Conservation (phyloP, 495 filamentous ascomycete genomes). For the Talaromyces borbonicus region DNA sequence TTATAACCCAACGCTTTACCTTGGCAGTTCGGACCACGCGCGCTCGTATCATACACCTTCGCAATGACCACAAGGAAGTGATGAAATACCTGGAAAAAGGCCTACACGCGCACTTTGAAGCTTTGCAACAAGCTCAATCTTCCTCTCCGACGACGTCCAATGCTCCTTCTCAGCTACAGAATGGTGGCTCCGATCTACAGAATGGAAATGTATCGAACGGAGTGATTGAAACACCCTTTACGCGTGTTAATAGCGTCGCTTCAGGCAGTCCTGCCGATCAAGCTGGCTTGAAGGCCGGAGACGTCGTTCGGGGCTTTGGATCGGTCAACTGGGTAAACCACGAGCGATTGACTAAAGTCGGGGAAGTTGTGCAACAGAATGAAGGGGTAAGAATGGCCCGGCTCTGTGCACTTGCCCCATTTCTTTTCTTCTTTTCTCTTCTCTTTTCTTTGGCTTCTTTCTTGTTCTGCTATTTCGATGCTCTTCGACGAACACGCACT, state of each 20-base stretch:
- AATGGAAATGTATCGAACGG: no score
- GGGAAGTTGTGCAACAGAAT: constrained; percentile 72
- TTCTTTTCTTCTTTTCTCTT: no score
- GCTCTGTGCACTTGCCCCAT: no score
- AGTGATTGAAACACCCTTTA: constrained; percentile 62
- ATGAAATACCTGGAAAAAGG: constrained; percentile 74
- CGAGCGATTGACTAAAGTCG: constrained; percentile 74
- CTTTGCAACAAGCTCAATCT: constrained; percentile 22
- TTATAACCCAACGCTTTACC: no score
- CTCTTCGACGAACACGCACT: constrained; percentile 3
- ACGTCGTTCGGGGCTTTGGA: constrained; percentile 76
- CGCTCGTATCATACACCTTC: constrained; percentile 76
- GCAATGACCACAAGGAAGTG: constrained; percentile 86
- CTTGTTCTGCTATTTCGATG: no score
- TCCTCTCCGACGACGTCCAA: constrained; percentile 13
- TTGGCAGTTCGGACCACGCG: constrained; percentile 88
- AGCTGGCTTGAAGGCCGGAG: constrained; percentile 77
- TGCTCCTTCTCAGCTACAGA: constrained; percentile 15
- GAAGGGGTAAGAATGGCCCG: constrained; percentile 64
- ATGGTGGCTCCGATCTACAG: background rate
- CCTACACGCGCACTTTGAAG: constrained; percentile 62
- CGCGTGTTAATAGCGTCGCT: constrained; percentile 79
- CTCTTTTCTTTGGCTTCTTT: no score
- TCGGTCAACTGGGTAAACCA: constrained; percentile 72
- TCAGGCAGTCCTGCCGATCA: constrained; percentile 68